Evolutionary conservation across 192 early-diverging fungal species (phyloP), one percentile per base, ranked within the genome.

Genomic region (Entomortierella lignicola): DNA sequence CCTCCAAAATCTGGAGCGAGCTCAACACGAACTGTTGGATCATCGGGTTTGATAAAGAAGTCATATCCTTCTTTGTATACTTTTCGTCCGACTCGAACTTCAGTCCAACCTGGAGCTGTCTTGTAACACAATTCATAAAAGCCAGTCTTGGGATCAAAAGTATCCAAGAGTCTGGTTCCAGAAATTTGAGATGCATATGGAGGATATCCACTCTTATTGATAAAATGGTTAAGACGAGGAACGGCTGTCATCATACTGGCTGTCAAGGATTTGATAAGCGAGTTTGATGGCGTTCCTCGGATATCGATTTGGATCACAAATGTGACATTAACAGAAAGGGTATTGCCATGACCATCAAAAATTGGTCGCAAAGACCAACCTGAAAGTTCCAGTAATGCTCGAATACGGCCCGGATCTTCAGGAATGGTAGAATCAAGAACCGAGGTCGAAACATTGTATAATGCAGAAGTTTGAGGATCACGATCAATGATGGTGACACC

Each of bases 281-380:
- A 67, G 1, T 57, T 52, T 34, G 86, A 81, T 12, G 85, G 54
- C 0, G 71, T 77, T 1, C 86, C 88, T 47, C 83, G 77, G 53
- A 89, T 81, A 67, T 85, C 86, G 37, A 82, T 60, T 62, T 87
- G 86, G 10, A 83, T 83, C 26, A 88, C 72, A 69, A 84, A 85
- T 0, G 72, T 73, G 11, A 86, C 72, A 39, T 54, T 54, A 30
- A 89, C 81, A 23, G 81, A 72, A 5, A 72, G 60, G 0, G 63
- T 84, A 21, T 59, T 63, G 43, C 85, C 84, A 21, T 72, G 61
- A 10, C 39, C 55, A 67, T 88, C 82, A 63, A 85, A 80, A 2
- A 68, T 68, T 1, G 88, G 86, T 32, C 71, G 27, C 51, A 89
- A 71, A 13, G 81, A 60, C 86, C 86, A 89, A 30, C 88, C 88